Evolutionary conservation across 1,284 basidiomycete genomes (phyloP).

Genomic region (Austroboletus olivaceoglutinosus): DNA sequence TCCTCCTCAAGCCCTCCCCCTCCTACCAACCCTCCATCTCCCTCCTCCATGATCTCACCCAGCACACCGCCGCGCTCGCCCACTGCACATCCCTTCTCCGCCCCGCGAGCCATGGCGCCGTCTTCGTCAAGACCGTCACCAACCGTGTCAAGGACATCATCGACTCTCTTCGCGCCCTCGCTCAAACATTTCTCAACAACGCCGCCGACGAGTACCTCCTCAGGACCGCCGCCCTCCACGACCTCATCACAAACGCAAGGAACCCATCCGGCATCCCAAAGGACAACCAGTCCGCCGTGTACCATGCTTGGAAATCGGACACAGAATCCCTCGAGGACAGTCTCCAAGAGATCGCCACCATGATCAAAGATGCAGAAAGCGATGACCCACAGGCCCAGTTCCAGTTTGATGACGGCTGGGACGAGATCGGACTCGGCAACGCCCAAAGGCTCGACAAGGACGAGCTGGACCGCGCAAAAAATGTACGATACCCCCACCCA

Average conservation of each 20-base stretch:
- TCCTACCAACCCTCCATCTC: constrained; percentile 53
- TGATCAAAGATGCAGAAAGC: constrained; percentile 43
- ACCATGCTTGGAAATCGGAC: constrained; percentile 54
- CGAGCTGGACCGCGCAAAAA: constrained; percentile 51
- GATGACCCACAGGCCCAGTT: constrained; percentile 32
- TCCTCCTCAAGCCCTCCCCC: constrained; percentile 63
- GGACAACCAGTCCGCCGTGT: constrained; percentile 60
- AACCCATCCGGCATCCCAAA: constrained; percentile 46
- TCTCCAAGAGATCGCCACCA: constrained; percentile 54
- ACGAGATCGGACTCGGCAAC: constrained; percentile 54
- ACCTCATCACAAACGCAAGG: constrained; percentile 56
- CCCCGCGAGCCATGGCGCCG: constrained; percentile 46
- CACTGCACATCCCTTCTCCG: constrained; percentile 58
- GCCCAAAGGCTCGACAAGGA: constrained; percentile 36
- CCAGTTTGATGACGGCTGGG: constrained; percentile 60
- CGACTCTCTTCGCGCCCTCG: constrained; percentile 43
- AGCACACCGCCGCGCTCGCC: constrained; percentile 52
- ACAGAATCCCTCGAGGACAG: constrained; percentile 61
- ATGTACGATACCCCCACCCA: constrained; percentile 38
- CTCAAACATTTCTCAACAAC: constrained; percentile 37
- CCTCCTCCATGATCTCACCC: constrained; percentile 57
- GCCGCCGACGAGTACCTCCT: constrained; percentile 54
- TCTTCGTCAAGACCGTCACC: constrained; percentile 51
- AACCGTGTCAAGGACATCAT: constrained; percentile 46
- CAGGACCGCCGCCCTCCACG: constrained; percentile 63